Percentiles rank a stretch among this genome's conserved stretches.
These are phyloP conservation scores for Hygrocybe punicea DNA, from an alignment of 768 basidiomycete species.

Conservation along the genomic window DNA sequence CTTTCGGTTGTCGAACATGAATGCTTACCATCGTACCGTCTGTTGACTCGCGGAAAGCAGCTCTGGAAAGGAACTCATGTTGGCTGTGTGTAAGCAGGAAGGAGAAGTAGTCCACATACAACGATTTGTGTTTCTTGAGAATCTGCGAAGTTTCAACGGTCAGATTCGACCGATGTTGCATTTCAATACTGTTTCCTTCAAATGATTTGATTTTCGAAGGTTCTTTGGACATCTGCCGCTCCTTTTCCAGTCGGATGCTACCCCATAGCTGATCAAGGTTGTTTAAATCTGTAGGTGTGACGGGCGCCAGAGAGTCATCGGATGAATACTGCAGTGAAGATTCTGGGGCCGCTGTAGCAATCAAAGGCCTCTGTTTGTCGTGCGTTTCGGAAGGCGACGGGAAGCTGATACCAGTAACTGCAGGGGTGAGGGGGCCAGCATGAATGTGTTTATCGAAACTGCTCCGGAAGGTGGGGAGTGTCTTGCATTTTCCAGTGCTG, in stretches of 20 bases:
- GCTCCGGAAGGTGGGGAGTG: constrained; percentile 1
- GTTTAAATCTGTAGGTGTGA: constrained; percentile 34
- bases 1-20: no score
- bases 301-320: constrained; percentile 40
- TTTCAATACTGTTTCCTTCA: constrained; percentile 36
- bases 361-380: constrained; percentile 4
- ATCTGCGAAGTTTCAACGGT: constrained; percentile 36
- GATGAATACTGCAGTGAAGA: constrained; percentile 33
- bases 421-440: constrained; percentile 43
- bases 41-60: constrained; percentile 65
- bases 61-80: constrained; percentile 40
- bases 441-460: constrained; percentile 8
- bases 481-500: constrained; percentile 7
- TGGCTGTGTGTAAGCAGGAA: constrained; percentile 9
- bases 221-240: constrained; percentile 61
- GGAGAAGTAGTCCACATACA: constrained; percentile 41
- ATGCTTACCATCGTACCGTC: constrained; percentile 63
- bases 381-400: constrained; percentile 43
- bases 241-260: constrained; percentile 61
- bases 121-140: constrained; percentile 59
- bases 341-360: constrained; percentile 7
- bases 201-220: constrained; percentile 70
- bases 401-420: constrained; percentile 48
- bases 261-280: constrained; percentile 64
- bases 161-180: not conserved